A percentile compares a stretch with the other conserved stretches of the same genome.
phyloP scores from a whole-genome alignment of 2,329 filamentous ascomycete species.

The Pseudopithomyces chartarum region DNA sequence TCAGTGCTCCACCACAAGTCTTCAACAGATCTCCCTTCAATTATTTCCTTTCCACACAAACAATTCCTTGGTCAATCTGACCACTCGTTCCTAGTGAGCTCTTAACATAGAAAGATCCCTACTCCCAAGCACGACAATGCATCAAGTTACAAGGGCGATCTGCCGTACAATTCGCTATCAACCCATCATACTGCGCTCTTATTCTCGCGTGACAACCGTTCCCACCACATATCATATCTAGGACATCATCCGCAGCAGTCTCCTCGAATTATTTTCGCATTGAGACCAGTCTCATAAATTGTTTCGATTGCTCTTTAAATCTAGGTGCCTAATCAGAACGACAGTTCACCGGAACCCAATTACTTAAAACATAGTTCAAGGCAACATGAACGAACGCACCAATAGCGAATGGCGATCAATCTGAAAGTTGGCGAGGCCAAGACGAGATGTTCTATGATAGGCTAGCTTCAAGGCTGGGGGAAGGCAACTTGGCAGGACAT shows the following conservation, averaged over 20 bases:
- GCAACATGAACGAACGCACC: neutral
- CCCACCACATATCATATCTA: neutral
- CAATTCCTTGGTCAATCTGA: no score
- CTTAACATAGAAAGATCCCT: no score
- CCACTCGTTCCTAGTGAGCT: no score
- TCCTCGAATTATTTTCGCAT: neutral
- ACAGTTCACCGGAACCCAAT: neutral
- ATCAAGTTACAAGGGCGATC: no score
- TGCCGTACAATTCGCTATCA: no score
- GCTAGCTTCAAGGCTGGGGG: neutral
- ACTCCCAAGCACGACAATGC: no score
- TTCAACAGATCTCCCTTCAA: no score
- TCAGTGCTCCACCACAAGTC: no score
- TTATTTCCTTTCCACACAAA: no score
- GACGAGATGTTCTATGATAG: neutral
- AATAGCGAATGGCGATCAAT: neutral
- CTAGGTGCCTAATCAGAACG: neutral
- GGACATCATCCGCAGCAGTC: neutral
- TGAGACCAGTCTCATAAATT: slow-evolving; percentile 5
- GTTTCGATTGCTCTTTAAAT: neutral
- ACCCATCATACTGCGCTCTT: no score
- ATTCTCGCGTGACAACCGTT: neutral
- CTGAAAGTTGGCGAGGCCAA: neutral
- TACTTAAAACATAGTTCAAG: neutral
- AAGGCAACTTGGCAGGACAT: neutral